A percentile compares a stretch with the other conserved stretches of the same genome.
These are phyloP conservation scores for Perkinsus marinus DNA, from an alignment of 169 alveolate genomes.

Conservation along the genomic window DNA sequence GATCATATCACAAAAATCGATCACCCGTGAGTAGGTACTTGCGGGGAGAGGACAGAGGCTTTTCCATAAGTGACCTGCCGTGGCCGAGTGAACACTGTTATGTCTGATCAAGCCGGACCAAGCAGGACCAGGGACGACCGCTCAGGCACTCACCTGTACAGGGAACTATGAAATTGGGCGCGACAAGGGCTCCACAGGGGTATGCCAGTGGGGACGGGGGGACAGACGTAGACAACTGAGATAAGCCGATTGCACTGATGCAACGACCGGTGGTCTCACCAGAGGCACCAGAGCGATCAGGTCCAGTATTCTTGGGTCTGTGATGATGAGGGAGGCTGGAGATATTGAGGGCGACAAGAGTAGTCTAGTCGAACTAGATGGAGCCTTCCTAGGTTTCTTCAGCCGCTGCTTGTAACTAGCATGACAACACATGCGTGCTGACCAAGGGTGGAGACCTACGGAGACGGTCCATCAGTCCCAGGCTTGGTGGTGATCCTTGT, in stretches of 20 bases:
- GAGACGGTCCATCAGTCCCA: background rate
- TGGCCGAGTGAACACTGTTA: background rate
- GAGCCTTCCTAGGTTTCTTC: background rate
- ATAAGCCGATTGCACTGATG: background rate
- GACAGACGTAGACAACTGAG: background rate
- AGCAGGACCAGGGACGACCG: background rate
- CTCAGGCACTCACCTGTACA: background rate
- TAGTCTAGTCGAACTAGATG: background rate
- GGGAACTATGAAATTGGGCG: background rate
- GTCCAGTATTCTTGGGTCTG: background rate
- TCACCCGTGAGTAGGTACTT: too few species aligned
- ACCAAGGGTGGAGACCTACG: background rate
- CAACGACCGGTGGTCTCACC: background rate
- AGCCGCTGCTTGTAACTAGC: background rate
- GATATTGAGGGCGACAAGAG: background rate
- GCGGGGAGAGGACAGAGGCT: background rate
- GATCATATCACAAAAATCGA: too few species aligned
- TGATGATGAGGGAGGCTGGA: background rate
- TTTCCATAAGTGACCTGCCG: background rate
- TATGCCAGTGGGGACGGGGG: background rate
- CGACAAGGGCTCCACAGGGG: background rate
- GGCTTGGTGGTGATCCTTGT: background rate
- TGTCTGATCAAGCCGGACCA: too few species aligned
- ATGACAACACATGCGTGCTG: background rate
- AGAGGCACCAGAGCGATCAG: background rate